These are phyloP conservation scores for Candida neerlandica DNA, from an alignment of 1,139 yeast species.

Conservation along the genomic window DNA sequence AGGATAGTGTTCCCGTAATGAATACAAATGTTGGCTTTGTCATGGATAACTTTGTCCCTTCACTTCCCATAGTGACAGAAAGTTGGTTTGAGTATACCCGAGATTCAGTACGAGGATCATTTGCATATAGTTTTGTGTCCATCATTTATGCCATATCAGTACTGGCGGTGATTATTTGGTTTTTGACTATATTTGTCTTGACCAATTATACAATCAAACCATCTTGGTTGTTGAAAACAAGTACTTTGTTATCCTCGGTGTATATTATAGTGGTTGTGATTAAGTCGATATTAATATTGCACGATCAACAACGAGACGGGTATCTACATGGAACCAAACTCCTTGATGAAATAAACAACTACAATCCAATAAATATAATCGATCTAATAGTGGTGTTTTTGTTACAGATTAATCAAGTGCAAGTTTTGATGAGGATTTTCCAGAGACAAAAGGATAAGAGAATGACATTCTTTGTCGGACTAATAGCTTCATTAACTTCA, in stretches of 20 bases:
- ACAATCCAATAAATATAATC: conserved; percentile 56
- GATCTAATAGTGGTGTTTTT: conserved; percentile 64
- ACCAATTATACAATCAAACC: conserved; percentile 63
- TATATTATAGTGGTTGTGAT: conserved; percentile 56
- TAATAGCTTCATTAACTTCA: conserved; percentile 55
- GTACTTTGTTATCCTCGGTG: conserved; percentile 52
- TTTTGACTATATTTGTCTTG: conserved; percentile 62
- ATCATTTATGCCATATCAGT: conserved; percentile 63
- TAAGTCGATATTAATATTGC: conserved; percentile 45
- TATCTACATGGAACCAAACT: conserved; percentile 56
- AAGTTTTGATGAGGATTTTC: conserved; percentile 71
- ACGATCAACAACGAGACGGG: conserved; percentile 58
- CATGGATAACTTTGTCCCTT: conserved; percentile 26
- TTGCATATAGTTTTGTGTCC: conserved; percentile 60
- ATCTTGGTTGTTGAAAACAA: conserved; percentile 46
- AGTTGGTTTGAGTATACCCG: conserved; percentile 46
- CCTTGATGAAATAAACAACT: conserved; percentile 48
- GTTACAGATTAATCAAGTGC: conserved; percentile 73
- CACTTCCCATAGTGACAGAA: conserved; percentile 40
- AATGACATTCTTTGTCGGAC: conserved; percentile 64
- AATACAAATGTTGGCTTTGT: conserved; percentile 42
- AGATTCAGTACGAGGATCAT: conserved; percentile 41
- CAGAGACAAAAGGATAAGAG: conserved; percentile 72
- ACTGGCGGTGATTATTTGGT: conserved; percentile 66
- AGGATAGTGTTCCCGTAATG: conserved; percentile 42